Base-by-base conservation (phyloP, 345 rosid species). In the Corchorus olitorius region DNA sequence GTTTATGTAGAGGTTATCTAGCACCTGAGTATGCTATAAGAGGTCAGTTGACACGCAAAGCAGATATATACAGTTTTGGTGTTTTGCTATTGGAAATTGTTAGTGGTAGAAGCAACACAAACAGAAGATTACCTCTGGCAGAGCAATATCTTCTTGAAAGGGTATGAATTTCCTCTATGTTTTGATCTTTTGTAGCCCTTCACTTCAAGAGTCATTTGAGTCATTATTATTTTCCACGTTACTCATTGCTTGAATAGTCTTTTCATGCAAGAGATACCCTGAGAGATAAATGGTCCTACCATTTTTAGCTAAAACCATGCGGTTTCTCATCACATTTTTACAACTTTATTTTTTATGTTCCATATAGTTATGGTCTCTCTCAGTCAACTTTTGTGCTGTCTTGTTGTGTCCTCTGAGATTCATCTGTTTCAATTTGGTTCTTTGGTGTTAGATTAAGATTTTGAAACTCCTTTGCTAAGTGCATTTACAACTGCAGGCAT, bases 11-110 rank as follows among this genome's bases (percentile, higher is more conserved):
- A 80, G 96, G 96, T 62, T 91, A 91, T 80, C 76, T 91, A 15
- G 96, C 96, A 46, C 96, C 96, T 5, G 96, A 91, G 76, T 91
- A 91, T 76, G 96, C 93, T 7, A 65, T 89, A 72, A 83, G 90
- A 54, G 96, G 91, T 62, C 92, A 91, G 72, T 49, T 91, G 79
- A 91, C 91, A 15, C 84, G 88, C 80, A 89, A 88, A 81, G 93
- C 87, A 62, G 96, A 91, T 79, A 60, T 91, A 59, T 91, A 91
- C 82, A 89, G 96, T 77, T 91, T 88, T 70, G 96, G 96, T 48
- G 86, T 91, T 79, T 81, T 91, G 41, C 80, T 89, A 13, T 37
- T 87, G 86, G 96, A 91, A 83, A 89, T 91, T 79, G 81, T 91
- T 76, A 73, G 88, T 77, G 93, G 96, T 77, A 84, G 89, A 75